phyloP scores from a whole-genome alignment of 164 flowering plant genomes.

The Sedum album region DNA sequence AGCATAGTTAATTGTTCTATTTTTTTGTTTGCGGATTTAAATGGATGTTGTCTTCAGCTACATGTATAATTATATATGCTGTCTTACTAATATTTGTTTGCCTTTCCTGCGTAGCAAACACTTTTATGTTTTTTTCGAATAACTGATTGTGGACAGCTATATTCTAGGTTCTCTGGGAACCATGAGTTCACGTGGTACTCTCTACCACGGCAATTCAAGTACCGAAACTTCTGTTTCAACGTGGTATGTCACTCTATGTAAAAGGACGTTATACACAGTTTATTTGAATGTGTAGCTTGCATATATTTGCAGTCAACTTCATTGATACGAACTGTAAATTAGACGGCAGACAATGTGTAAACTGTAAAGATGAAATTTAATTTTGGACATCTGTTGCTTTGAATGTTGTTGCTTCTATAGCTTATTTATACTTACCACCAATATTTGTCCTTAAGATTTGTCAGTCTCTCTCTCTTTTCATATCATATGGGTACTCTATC shows the following conservation, averaged over 20 bases:
- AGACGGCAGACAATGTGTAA: no score
- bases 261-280: no score
- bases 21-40: no score
- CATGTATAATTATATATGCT: no score
- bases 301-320: not conserved
- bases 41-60: no score
- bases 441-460: not conserved
- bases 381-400: no score
- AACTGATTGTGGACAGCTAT: not conserved
- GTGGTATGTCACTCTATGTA: slow-evolving; percentile 47
- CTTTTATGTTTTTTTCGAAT: not conserved
- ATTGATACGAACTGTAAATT: no score
- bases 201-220: slow-evolving; percentile 41
- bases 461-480: not conserved
- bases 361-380: no score
- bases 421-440: no score
- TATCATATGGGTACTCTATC: not conserved
- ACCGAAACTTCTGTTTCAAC: slow-evolving; percentile 36
- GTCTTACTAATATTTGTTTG: no score
- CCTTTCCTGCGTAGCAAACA: not conserved
- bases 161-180: slow-evolving; percentile 84
- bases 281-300: not conserved
- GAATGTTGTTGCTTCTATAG: no score
- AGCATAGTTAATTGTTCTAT: no score
- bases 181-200: slow-evolving; percentile 65